Evolutionary conservation across 768 basidiomycete species (phyloP), one percentile per base, ranked within the genome.

Genomic region (Mycena vitilis): DNA sequence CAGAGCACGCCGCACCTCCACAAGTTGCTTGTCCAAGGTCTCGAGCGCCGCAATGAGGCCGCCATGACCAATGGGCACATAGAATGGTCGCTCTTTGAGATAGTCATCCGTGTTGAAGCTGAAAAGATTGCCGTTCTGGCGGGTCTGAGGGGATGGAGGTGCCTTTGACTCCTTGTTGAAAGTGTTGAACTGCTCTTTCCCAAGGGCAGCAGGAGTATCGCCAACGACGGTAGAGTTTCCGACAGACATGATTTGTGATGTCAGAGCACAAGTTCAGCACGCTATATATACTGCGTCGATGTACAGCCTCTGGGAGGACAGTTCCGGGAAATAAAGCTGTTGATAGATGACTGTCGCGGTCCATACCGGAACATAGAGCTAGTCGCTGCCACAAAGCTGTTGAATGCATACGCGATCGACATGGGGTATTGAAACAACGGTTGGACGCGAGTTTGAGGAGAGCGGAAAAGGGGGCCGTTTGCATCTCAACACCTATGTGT

Each of bases 11-110:
- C 65, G 49, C 69, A 89, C 91, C 63, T 84, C 72, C 42, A 80
- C 78, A 23, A 95, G 84, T 75, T 93, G 88, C 51, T 62, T 62
- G 72, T 95, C 90, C 47, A 95, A 86, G 74, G 88, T 89, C 75
- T 91, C 83, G 44, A 95, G 77, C 11, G 94, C 94, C 38, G 78
- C 84, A 66, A 90, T 85, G 30, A 71, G 38, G 4, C 70, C 70
- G 0, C 70, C 70, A 44, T 66, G 59, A 8, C 70, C 70, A 44
- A 95, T 92, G 3, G 81, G 84, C 54, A 95, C 83, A 71, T 93
- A 91, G 82, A 93, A 94, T 0, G 90, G 89, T 49, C 90, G 80
- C 36, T 89, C 86, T 65, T 87, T 84, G 8, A 87, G 71, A 69
- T 87, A 86, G 58, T 91, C 88, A 40, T 80, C 78, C 6, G 81